Base-by-base conservation (phyloP, 495 filamentous ascomycete species). In the Lasiosphaeriaceae sp. region DNA sequence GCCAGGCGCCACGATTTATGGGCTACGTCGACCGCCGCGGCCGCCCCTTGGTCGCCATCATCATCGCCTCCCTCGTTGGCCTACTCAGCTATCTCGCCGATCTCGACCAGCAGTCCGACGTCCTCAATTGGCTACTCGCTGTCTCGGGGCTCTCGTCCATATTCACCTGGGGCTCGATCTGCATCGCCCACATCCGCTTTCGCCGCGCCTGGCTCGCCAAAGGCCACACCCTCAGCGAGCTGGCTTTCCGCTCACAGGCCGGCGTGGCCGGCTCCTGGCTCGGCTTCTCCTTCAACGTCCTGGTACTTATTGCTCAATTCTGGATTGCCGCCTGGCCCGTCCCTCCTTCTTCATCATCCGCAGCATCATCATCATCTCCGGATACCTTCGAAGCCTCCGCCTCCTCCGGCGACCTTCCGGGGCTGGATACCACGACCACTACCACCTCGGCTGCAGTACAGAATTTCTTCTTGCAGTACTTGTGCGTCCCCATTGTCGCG, bases 81-180 rank as follows among this genome's bases (percentile, higher is more conserved):
- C 74, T 96, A 20, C 80, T 97, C 2, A 84, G 84, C 31, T 97
- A 87, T 76, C 77, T 95, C 16, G 86, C 90, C 31, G 88, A 88
- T 21, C 83, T 88, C 4, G 58, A 77, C 29, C 69, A 80, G 53
- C 77, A 90, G 64, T 74, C 76, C 16, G 72, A 81, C 2, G 89
- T 90, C 0, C 90, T 97, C 58, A 74, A 76, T 31, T 97, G 93
- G 93, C 88, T 97, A 77, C 80, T 96, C 58, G 90, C 93, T 37
- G 82, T 96, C 44, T 95, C 90, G 0, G 92, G 90, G 45, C 81
- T 97, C 11, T 92, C 88, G 0, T 89, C 88, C 20, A 87, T 97
- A 73, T 90, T 97, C 76, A 96, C 93, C 35, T 97, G 93, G 93
- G 87, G 85, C 50, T 91, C 87, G 41, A 90, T 97, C 69, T 96